A percentile compares a stretch with the other conserved stretches of the same genome.
phyloP scores from a whole-genome alignment of 306 rosid genomes.

The Sechiopsis laciniata region DNA sequence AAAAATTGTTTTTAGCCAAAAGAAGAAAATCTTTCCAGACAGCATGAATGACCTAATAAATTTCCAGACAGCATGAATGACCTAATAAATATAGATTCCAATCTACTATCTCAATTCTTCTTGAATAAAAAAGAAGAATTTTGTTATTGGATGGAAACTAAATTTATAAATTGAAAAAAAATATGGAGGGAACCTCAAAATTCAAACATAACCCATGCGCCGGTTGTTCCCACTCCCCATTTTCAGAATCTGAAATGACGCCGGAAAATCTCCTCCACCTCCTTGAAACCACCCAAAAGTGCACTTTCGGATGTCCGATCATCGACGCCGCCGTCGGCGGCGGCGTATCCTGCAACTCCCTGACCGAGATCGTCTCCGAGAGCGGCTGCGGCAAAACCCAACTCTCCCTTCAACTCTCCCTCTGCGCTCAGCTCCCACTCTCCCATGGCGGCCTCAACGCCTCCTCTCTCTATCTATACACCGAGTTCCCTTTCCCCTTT shows the following conservation, averaged over 20 bases:
- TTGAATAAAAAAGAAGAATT: no score
- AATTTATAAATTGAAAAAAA: background rate
- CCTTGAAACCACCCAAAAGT: slow-evolving; percentile 32
- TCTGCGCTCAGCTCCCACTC: slow-evolving; percentile 68
- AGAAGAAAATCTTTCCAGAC: no score
- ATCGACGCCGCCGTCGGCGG: slow-evolving; percentile 56
- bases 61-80: no score
- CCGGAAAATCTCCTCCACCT: slow-evolving; percentile 42
- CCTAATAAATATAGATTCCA: no score
- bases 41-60: no score
- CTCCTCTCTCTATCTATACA: slow-evolving; percentile 61
- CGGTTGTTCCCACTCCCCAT: background rate
- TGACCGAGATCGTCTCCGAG: slow-evolving; percentile 72
- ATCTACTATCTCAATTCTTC: no score
- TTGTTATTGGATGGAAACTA: no score
- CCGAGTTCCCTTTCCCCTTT: slow-evolving; percentile 69
- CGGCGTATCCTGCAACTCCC: slow-evolving; percentile 69
- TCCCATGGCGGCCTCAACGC: slow-evolving; percentile 71
- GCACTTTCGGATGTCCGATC: slow-evolving; percentile 58
- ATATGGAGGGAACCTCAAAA: background rate
- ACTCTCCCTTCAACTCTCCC: slow-evolving; percentile 74
- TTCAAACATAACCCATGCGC: background rate
- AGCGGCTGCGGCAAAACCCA: slow-evolving; percentile 85
- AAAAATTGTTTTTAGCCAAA: no score
- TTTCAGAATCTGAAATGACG: slow-evolving; percentile 19